Conservation (phyloP, 305 asterid genomes). For the Fraxinus albicans region DNA sequence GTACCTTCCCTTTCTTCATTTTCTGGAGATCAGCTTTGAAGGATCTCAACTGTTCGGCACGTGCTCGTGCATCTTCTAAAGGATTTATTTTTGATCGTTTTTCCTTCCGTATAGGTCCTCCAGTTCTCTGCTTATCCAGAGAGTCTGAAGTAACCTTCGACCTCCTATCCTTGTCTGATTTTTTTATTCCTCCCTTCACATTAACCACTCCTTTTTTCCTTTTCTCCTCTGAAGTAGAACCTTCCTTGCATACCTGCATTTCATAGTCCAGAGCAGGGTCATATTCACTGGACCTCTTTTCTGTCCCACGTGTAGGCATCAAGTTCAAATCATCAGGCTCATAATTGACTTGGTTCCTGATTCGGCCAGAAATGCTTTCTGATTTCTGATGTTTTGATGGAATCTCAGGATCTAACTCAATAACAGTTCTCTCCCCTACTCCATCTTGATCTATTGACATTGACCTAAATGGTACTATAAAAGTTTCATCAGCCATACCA, state of each 20-base stretch:
- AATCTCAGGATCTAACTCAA: slow-evolving; percentile 74
- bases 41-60: slow-evolving; percentile 86
- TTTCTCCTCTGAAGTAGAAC: slow-evolving; percentile 38
- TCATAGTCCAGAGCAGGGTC: slow-evolving; percentile 76
- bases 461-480: slow-evolving; percentile 77
- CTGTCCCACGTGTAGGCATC: slow-evolving; percentile 79
- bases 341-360: slow-evolving; percentile 43
- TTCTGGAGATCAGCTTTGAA: slow-evolving; percentile 89
- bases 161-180: slow-evolving; percentile 57
- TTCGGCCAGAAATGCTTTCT: slow-evolving; percentile 39
- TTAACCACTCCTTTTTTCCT: slow-evolving; percentile 38
- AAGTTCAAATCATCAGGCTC: slow-evolving; percentile 84
- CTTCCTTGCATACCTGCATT: slow-evolving; percentile 65
- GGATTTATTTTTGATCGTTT: slow-evolving; percentile 70
- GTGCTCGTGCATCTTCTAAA: slow-evolving; percentile 85
- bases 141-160: slow-evolving; percentile 50
- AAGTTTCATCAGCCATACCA: slow-evolving; percentile 68
- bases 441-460: slow-evolving; percentile 54
- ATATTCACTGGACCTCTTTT: slow-evolving; percentile 51
- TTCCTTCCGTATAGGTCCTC: slow-evolving; percentile 74
- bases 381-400: slow-evolving; percentile 52
- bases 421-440: slow-evolving; percentile 49
- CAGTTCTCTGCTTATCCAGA: slow-evolving; percentile 59
- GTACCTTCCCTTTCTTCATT: slow-evolving; percentile 89
- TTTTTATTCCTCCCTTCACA: slow-evolving; percentile 47